Base-by-base conservation (phyloP, 805 yeast species). In the Nakazawaea anatomiae region DNA sequence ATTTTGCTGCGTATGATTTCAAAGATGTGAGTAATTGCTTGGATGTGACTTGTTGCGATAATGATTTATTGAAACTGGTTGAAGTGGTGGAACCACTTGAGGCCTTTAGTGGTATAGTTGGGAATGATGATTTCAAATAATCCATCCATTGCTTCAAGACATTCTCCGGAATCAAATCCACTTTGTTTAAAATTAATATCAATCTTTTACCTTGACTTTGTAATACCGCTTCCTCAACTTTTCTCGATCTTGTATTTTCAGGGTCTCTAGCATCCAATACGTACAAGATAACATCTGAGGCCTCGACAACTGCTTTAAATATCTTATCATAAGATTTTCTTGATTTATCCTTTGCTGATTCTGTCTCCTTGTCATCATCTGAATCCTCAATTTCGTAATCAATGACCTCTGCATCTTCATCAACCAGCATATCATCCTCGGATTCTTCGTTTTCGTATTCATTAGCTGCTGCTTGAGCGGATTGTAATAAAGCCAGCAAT, bases 231-330 rank as follows among this genome's bases (percentile, higher is more conserved):
- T 89, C 87, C 73, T 94, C 99, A 41, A 94, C 91, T 64, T 82
- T 89, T 65, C 83, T 82, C 7, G 97, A 90, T 63, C 99, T 82
- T 3, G 98, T 92, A 18, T 89, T 84, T 67, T 89, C 96, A 50
- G 99, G 99, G 68, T 94, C 97, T 68, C 99, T 84, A 1, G 99
- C 96, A 70, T 92, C 99, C 62, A 92, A 72, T n/a, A 92, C 97
- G 63, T 94, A 92, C 51, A 91, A 74, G 18, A 92, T 75, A 50
- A 92, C 96, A 65, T 92, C 99, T 1, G 97, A 75, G 27, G 90
- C 86, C 54, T 90, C 97, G 27, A 94, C 91, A 38, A 94, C 97
- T 12, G 90, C 77, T 68, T 90, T 91, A 76, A 91, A 92, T 53
- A 92, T 83, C 71, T 91, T 92, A 67, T 92, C 98, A 65, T 87